phyloP scores from a whole-genome alignment of 2,329 filamentous ascomycete species.

The Alternaria triticimaculans region DNA sequence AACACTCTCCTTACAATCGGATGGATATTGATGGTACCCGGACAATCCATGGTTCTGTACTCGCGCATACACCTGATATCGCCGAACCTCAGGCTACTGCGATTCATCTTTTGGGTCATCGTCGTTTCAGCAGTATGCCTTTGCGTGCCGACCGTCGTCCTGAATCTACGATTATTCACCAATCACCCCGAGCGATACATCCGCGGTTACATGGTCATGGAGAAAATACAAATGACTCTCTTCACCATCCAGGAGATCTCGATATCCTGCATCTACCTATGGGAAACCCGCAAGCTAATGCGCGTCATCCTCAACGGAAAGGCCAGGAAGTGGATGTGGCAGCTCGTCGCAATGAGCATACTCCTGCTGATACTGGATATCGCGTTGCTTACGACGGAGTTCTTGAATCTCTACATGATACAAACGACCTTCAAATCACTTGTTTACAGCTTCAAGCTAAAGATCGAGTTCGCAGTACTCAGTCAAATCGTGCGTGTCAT shows the following conservation, averaged over 20 bases:
- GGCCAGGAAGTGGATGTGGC: conserved; percentile 18
- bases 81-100: neutral
- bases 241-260: conserved; percentile 48
- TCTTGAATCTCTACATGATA: conserved; percentile 23
- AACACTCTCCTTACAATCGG: conserved; percentile 53
- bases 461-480: conserved; percentile 61
- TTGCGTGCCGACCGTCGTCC: conserved; percentile 59
- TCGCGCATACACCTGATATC: conserved; percentile 51
- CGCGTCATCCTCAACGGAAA: conserved; percentile 14
- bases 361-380: conserved; percentile 20
- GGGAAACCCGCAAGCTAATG: conserved; percentile 49
- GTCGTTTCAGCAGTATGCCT: conserved; percentile 36
- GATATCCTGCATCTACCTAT: conserved; percentile 55
- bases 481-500: conserved; percentile 31
- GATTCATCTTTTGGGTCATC: conserved; percentile 61
- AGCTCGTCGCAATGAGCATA: conserved; percentile 22
- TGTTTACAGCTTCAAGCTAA: conserved; percentile 54
- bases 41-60: conserved; percentile 65
- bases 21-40: conserved; percentile 65
- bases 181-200: conserved; percentile 12
- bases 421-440: conserved; percentile 43
- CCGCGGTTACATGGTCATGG: conserved; percentile 32
- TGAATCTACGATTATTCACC: conserved; percentile 31
- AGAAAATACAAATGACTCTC: conserved; percentile 49
- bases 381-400: conserved; percentile 17